Conservation (phyloP, 164 flowering plant genomes). For the Akebia trifoliata region DNA sequence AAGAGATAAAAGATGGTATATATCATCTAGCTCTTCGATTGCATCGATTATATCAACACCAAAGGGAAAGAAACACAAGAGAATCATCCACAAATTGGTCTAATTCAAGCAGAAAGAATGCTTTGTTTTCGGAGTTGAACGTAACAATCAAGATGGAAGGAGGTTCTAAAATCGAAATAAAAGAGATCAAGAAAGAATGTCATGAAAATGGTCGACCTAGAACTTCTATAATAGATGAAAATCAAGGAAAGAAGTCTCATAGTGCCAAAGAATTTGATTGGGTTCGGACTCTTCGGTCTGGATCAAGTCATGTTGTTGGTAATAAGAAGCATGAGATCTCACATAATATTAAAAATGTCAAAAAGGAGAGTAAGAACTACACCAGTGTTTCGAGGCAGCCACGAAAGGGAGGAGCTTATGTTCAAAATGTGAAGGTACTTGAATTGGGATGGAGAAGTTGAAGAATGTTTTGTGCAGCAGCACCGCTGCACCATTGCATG, state of each 20-base stretch:
- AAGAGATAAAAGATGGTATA: slow-evolving; percentile 64
- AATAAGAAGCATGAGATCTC: slow-evolving; percentile 3
- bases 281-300: slow-evolving; percentile 42
- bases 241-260: neutral
- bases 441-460: slow-evolving; percentile 25
- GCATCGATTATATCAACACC: slow-evolving; percentile 48
- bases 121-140: slow-evolving; percentile 35
- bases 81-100: neutral
- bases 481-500: too few species aligned
- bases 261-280: slow-evolving; percentile 39
- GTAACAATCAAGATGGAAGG: slow-evolving; percentile 55
- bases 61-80: slow-evolving; percentile 26
- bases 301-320: neutral
- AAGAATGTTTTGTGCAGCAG: too few species aligned
- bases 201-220: slow-evolving; percentile 2
- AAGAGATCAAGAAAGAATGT: slow-evolving; percentile 40
- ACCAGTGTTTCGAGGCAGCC: neutral
- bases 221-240: slow-evolving; percentile 5
- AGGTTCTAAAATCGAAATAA: slow-evolving; percentile 46
- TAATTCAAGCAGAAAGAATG: slow-evolving; percentile 1
- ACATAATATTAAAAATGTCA: neutral
- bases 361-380: neutral
- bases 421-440: slow-evolving; percentile 7
- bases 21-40: slow-evolving; percentile 48
- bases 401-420: neutral